Evolutionary conservation across 306 rosid species (phyloP).

Genomic region (Begonia masoniana): DNA sequence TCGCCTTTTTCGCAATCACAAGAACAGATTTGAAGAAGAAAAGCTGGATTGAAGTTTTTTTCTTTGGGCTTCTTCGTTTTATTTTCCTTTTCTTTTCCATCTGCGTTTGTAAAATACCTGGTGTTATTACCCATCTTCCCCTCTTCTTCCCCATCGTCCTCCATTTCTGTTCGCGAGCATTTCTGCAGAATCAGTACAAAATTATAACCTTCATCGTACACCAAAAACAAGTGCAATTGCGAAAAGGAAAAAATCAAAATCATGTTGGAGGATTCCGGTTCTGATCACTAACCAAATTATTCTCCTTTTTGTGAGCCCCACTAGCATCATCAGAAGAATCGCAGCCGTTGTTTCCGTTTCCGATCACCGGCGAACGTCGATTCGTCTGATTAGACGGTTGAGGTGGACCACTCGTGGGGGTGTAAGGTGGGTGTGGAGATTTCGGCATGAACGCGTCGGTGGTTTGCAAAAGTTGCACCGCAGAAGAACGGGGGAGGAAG

Average conservation of each 20-base stretch:
- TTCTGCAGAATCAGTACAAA: not conserved
- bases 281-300: conserved; percentile 42
- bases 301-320: conserved; percentile 17
- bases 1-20: too few relatives aligned
- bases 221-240: conserved; percentile 37
- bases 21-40: too few relatives aligned
- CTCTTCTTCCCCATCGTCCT: conserved; percentile 17
- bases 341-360: conserved; percentile 13
- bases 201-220: not conserved
- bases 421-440: conserved; percentile 11
- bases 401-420: conserved; percentile 8
- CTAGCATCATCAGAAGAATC: conserved; percentile 16
- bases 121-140: conserved; percentile 2
- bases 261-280: not conserved
- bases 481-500: conserved; percentile 35
- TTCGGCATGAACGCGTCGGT: conserved; percentile 8
- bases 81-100: too few relatives aligned
- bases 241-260: conserved; percentile 5
- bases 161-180: conserved; percentile 14
- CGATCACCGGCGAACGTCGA: conserved; percentile 24
- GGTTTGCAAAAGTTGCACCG: conserved; percentile 47
- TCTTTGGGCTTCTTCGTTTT: too few relatives aligned
- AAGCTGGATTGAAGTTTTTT: too few relatives aligned
- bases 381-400: conserved; percentile 37
- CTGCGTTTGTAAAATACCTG: too few relatives aligned